These are phyloP conservation scores for Phellopilus nigrolimitatus DNA, from an alignment of 1,284 basidiomycete species.

Conservation along the genomic window DNA sequence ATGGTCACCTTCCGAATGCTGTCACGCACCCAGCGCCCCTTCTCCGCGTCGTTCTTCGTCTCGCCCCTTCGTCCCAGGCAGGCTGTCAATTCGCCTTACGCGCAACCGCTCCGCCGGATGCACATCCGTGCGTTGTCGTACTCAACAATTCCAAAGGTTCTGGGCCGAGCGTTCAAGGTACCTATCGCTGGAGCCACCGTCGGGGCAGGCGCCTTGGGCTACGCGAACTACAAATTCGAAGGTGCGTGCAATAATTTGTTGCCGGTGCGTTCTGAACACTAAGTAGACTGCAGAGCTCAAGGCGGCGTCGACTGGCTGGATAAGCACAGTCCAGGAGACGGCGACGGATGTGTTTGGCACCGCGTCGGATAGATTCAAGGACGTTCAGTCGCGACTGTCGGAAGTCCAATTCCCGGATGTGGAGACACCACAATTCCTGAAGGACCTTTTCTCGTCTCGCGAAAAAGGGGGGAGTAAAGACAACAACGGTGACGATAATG, in stretches of 20 bases:
- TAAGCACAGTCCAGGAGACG: constrained; percentile 59
- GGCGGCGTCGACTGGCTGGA: constrained; percentile 61
- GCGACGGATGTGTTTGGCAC: constrained; percentile 62
- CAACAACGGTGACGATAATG: constrained; percentile 28
- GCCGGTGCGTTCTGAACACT: constrained; percentile 8
- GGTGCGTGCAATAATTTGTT: constrained; percentile 44
- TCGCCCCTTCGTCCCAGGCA: constrained; percentile 14
- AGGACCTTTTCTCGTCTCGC: constrained; percentile 53
- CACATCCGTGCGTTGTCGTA: constrained; percentile 80
- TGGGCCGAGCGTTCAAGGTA: constrained; percentile 78
- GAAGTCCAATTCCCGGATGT: constrained; percentile 62
- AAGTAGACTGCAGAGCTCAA: constrained; percentile 50
- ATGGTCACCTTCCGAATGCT: constrained; percentile 18
- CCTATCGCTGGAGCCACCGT: constrained; percentile 82
- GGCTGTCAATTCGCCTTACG: constrained; percentile 9
- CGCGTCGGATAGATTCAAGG: constrained; percentile 60
- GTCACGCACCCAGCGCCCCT: constrained; percentile 10
- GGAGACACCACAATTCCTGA: constrained; percentile 68
- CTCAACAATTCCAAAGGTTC: constrained; percentile 75
- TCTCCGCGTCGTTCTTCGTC: constrained; percentile 8
- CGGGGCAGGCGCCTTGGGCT: constrained; percentile 85
- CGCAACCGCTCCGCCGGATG: constrained; percentile 46
- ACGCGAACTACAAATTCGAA: constrained; percentile 93
- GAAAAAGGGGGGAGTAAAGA: constrained; percentile 28
- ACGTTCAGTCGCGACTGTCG: constrained; percentile 52